phyloP scores from a whole-genome alignment of 768 basidiomycete species.

The Mycena vitilis region DNA sequence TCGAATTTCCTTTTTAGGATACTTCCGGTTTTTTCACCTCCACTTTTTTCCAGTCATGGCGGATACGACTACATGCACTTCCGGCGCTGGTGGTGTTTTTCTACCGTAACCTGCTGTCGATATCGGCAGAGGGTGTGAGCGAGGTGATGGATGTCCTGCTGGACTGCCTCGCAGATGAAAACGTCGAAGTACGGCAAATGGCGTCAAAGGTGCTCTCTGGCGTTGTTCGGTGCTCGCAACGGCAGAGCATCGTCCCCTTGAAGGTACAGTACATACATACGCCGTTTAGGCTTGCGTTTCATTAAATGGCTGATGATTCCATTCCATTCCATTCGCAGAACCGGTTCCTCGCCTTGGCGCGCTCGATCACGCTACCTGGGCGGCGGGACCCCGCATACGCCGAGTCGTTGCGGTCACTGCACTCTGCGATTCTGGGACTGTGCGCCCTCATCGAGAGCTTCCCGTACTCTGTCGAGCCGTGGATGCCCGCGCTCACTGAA shows the following conservation, averaged over 20 bases:
- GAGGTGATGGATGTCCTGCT: constrained; percentile 86
- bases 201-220: constrained; percentile 88
- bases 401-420: constrained; percentile 77
- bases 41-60: constrained; percentile 82
- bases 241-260: constrained; percentile 85
- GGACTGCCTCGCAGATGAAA: constrained; percentile 88
- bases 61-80: constrained; percentile 86
- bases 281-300: constrained; percentile 27
- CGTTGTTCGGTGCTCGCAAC: constrained; percentile 90
- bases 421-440: constrained; percentile 91
- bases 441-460: constrained; percentile 93
- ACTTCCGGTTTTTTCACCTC: constrained; percentile 11
- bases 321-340: constrained; percentile 59
- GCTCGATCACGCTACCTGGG: constrained; percentile 71
- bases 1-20: constrained; percentile 21
- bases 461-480: constrained; percentile 94
- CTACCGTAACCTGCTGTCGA: constrained; percentile 86
- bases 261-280: constrained; percentile 68
- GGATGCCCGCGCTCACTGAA: constrained; percentile 88
- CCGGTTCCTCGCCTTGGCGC: constrained; percentile 78
- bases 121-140: constrained; percentile 73
- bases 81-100: constrained; percentile 93
- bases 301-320: constrained; percentile 2
- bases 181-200: constrained; percentile 93
- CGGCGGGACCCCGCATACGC: constrained; percentile 79